Evolutionary conservation across 2,329 filamentous ascomycete species (phyloP), one percentile per base, ranked within the genome.

Genomic region (Aspergillus spinulosporus): DNA sequence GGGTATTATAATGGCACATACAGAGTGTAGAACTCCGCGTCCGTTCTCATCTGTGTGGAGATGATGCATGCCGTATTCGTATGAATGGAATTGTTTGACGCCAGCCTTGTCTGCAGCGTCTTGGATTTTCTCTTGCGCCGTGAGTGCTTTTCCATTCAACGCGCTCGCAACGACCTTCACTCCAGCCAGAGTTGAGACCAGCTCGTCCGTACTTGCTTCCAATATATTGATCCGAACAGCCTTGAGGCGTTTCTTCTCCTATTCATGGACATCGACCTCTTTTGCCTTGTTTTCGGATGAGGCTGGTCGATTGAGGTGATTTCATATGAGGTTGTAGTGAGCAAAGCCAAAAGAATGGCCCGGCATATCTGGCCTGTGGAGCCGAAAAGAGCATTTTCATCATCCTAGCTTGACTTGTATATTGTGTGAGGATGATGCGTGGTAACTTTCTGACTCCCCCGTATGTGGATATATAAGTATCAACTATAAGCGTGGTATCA

Each of bases 51-150:
- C 43, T 8, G 43, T 29, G 12, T 46, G 32, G 28, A 68, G 57
- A 11, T 67, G 56, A 51, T 66, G 65, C 59, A 69, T 64, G 1
- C 62, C 66, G 34, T 56, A 66, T 43, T 71, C 66, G 36, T 64
- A 66, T 0, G 62, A 64, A 31, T 68, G 66, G 42, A 70, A 67
- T 4, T 65, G 55, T 34, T 64, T 62, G 1, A 70, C 67, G 2
- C 65, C 63, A 9, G 64, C 61, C 14, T 62, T 57, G 1, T 57
- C 60, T 1, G 64, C 66, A 1, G 66, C 65, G 50, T 71, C 61
- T 47, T 68, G 64, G 6, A 69, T 60, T 2, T 46, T 54, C 4
- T 46, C 37, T 46, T 70, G 65, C 2, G 54, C 48, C 14, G 62
- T 46, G 7, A 68, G 47, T 0, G 56, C 62, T 26, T 61, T 57